Evolutionary conservation across 768 basidiomycete species (phyloP), one percentile per base, ranked within the genome.

Genomic region (Lactifluus volemus): DNA sequence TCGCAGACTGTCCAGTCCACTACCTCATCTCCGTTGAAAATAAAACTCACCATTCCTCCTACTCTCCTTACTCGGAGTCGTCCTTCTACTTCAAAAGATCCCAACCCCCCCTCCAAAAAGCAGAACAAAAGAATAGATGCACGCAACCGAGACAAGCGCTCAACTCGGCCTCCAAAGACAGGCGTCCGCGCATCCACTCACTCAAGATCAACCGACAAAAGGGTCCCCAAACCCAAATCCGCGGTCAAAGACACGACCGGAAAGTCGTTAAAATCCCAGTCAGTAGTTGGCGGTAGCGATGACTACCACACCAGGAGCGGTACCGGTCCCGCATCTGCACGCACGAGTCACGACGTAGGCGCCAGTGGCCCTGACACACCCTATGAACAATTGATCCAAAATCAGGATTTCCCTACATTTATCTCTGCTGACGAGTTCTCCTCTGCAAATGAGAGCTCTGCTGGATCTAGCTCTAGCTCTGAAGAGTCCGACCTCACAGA

Each of bases 391-490:
- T 25, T 53, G 30, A 36, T 30, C 45, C 56, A 34, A 53, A 54
- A 63, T 17, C 47, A 49, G 34, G 32, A 63, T 41, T 58, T 67
- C 48, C 66, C 66, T 41, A 66, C 57, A 48, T 65, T 67, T 39
- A 47, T 68, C 38, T 57, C 67, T 59, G 45, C 65, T 64, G 49
- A 64, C 56, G 54, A 67, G 65, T 53, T 63, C 55, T 59, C 68
- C 65, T 34, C 64, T 68, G 47, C 69, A 71, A 48, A 73, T 65
- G 48, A 70, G 73, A 68, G 66, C 48, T 70, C 73, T 14, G 70
- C 70, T 12, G 21, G 57, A 4, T 67, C 69, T 15, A 55, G 55
- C 30, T 53, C 55, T 7, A 41, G 54, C 32, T 65, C 55, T 47
- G 58, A 58, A 55, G 59, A 55, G 42, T 58, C 59, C 30, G 61